Evolutionary conservation across 176 grass and related monocot genomes (phyloP), one percentile per base, ranked within the genome.

Genomic region (Carex kokanica): DNA sequence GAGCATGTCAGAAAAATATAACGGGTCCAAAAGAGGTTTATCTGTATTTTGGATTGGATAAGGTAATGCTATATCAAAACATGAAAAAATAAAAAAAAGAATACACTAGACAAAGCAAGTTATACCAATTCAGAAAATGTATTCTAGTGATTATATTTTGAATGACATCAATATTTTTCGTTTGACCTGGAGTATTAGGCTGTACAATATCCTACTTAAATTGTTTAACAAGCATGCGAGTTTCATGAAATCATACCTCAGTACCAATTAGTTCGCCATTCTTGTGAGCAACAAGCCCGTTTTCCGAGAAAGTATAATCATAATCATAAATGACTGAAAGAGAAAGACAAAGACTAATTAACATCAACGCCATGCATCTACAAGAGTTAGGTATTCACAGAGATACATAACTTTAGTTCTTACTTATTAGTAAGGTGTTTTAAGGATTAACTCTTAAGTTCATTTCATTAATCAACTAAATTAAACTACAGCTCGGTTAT

Each of bases 221-320:
- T 16, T 74, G 45, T 24, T 52, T 49, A 71, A 20, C 1, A 51
- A 74, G 45, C 40, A 74, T 49, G 43, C 20, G 20, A 75, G 16
- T 36, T 45, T 45, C 40, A 73, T 0, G n/a, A 77, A 7, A 77
- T 1, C 84, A 88, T 85, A 93, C 96, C 87, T 98, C 87, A 21
- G 61, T 90, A 86, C 90, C 96, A 54, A 98, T 90, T 11, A 98
- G 88, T 56, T 91, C 52, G 8, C 95, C 95, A 18, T 87, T 90
- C 86, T 98, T 93, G 84, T 98, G 88, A 29, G 95, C 95, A 49
- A 95, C 90, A 51, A 98, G 88, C 3, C 95, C 95, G 14, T 98
- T 98, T 45, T 98, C 95, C 7, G 95, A 91, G 81, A 98, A 98
- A 79, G 80, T 82, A 86, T 93, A 95, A 73, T 95, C 96, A 41